Percentiles rank a stretch among this genome's conserved stretches.
phyloP scores from a whole-genome alignment of 768 basidiomycete genomes.

The Boletus subparvulus region DNA sequence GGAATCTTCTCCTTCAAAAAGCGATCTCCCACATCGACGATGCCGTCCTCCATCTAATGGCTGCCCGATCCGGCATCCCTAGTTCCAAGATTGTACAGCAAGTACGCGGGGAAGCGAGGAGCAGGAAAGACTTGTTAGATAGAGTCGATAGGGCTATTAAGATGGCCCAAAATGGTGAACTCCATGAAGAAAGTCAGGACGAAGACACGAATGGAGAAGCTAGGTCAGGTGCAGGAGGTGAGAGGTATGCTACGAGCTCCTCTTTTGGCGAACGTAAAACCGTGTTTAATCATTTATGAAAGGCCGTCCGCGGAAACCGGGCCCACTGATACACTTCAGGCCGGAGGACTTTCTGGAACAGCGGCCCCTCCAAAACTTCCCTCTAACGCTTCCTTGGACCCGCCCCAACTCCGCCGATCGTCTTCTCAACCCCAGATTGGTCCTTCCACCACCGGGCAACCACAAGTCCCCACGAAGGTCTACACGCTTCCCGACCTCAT shows the following conservation, averaged over 20 bases:
- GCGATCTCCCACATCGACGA: constrained; percentile 34
- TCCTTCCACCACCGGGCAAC: constrained; percentile 9
- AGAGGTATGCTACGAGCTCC: constrained; percentile 16
- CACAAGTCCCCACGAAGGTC: constrained; percentile 19
- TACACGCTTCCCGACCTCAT: constrained; percentile 29
- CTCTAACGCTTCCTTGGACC: constrained; percentile 10
- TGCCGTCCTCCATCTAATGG: constrained; percentile 30
- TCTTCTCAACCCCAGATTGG: constrained; percentile 30
- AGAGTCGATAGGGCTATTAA: constrained; percentile 30
- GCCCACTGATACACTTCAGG: not conserved
- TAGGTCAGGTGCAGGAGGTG: not conserved
- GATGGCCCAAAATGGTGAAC: constrained; percentile 26
- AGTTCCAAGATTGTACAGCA: constrained; percentile 30
- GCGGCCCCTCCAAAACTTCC: not conserved
- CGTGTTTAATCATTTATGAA: constrained; percentile 9
- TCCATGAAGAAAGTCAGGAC: constrained; percentile 4
- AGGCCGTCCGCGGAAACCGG: constrained; percentile 11
- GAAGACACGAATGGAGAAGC: not conserved
- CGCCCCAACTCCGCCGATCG: constrained; percentile 27
- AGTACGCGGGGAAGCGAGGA: constrained; percentile 31
- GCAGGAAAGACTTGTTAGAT: constrained; percentile 32
- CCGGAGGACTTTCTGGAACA: constrained; percentile 4
- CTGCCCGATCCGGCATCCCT: constrained; percentile 33
- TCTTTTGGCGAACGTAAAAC: constrained; percentile 4
- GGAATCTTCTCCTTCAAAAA: constrained; percentile 32